Conservation (phyloP, 768 basidiomycete species). For the Leccinum boreale region DNA sequence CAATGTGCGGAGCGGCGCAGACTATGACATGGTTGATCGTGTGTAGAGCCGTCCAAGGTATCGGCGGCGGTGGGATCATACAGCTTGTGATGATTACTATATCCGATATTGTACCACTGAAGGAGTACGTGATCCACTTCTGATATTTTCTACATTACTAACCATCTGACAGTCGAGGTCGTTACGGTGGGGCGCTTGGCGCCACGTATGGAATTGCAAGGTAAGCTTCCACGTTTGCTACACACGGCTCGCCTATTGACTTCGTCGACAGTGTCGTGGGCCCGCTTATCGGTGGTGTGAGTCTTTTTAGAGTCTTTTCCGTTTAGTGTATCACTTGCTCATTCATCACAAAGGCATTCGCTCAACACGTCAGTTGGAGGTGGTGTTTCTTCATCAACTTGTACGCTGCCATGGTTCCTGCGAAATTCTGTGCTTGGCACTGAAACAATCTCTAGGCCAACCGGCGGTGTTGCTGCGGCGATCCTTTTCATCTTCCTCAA, state of each 20-base stretch:
- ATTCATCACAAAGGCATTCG: slow-evolving; percentile 43
- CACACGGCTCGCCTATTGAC: background rate
- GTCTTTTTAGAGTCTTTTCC: slow-evolving; percentile 21
- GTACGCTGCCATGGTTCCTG: slow-evolving; percentile 34
- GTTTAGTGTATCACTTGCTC: background rate
- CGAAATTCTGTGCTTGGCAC: background rate
- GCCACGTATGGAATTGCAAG: slow-evolving; percentile 76
- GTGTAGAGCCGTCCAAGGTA: slow-evolving; percentile 75
- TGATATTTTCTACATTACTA: slow-evolving; percentile 14
- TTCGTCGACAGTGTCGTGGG: slow-evolving; percentile 53
- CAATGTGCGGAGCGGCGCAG: slow-evolving; percentile 79
- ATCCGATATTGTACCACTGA: slow-evolving; percentile 77
- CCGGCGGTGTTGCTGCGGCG: slow-evolving; percentile 60
- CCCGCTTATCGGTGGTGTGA: slow-evolving; percentile 78
- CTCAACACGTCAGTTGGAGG: slow-evolving; percentile 76
- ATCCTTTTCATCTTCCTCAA: slow-evolving; percentile 74
- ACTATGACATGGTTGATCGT: slow-evolving; percentile 75
- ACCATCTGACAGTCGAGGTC: slow-evolving; percentile 55
- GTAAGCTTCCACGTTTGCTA: slow-evolving; percentile 15
- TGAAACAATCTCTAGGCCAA: slow-evolving; percentile 48
- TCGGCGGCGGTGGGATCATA: slow-evolving; percentile 79
- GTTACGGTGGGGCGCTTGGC: slow-evolving; percentile 69
- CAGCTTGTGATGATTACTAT: slow-evolving; percentile 77
- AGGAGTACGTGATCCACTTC: slow-evolving; percentile 49
- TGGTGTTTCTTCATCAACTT: slow-evolving; percentile 84